Conservation (phyloP, 352 stramenopile species). For the Hyaloperonospora brassicae region DNA sequence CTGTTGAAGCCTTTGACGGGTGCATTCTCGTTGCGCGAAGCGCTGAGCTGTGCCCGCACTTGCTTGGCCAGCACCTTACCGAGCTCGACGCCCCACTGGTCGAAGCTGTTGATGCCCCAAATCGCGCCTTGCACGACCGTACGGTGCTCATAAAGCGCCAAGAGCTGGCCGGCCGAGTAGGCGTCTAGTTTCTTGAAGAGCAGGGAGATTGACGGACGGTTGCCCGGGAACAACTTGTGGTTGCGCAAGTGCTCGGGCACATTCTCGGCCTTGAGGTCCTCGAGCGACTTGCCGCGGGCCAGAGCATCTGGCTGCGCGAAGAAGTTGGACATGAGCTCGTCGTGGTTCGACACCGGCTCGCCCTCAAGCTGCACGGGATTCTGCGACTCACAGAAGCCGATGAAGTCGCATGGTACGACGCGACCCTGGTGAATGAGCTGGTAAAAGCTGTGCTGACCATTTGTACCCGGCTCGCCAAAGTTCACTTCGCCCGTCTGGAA, state of each 20-base stretch:
- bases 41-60: slow-evolving; percentile 86
- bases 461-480: slow-evolving; percentile 97
- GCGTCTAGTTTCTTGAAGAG: slow-evolving; percentile 95
- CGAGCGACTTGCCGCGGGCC: slow-evolving; percentile 92
- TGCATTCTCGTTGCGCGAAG: slow-evolving; percentile 63
- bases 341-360: slow-evolving; percentile 94
- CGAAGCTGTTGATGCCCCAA: slow-evolving; percentile 98
- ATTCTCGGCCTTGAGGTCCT: slow-evolving; percentile 89
- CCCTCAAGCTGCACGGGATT: slow-evolving; percentile 61
- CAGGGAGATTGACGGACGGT: slow-evolving; percentile 94
- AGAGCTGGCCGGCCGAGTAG: slow-evolving; percentile 91
- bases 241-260: slow-evolving; percentile 88
- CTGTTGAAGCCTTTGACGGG: slow-evolving; percentile 92
- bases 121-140: slow-evolving; percentile 96
- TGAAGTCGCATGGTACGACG: slow-evolving; percentile 97
- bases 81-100: slow-evolving; percentile 98
- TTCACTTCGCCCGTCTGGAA: slow-evolving; percentile 94
- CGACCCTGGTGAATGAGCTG: slow-evolving; percentile 98
- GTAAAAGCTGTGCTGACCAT: slow-evolving; percentile 98
- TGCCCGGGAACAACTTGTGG: slow-evolving; percentile 96
- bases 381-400: slow-evolving; percentile 96
- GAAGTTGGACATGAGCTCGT: slow-evolving; percentile 99
- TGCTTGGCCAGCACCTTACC: slow-evolving; percentile 97
- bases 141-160: slow-evolving; percentile 98
- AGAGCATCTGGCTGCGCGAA: slow-evolving; percentile 98